Base-by-base conservation (phyloP, 2,329 filamentous ascomycete genomes). In the Cadophora sp. region DNA sequence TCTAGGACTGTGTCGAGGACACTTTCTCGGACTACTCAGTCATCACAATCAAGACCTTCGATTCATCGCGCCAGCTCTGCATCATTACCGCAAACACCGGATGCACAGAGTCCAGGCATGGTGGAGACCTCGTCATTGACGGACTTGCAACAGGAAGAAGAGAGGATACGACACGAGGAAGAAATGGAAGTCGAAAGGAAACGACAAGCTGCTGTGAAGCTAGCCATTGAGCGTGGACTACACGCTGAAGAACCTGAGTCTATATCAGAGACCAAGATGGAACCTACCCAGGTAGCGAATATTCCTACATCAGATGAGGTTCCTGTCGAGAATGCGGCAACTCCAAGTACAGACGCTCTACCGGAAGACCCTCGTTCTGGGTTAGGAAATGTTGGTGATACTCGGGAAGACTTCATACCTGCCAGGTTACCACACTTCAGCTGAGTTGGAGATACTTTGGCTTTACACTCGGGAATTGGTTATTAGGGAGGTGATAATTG, bases 381-480 rank as follows among this genome's bases (percentile, higher is more conserved):
- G 4, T 37, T n/a, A 5, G 29, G 3, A 22, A 29, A 29, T 27
- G 46, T 31, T 24, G 73, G 76, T 24, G 72, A 77, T 34, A 69
- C 72, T 51, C 69, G 68, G 37, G 71, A 76, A 24, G 78, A 79
- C 1, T 90, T 90, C 72, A 80, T 89, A 26, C 87, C 87, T 4
- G 88, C 88, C 43, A 81, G 87, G 68, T 76, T 90, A 68, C 88
- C 88, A 46, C 82, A 83, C 87, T 90, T 79, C 79, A 79, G 71
- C 51, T 78, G 60, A 75, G 11, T 31, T 27, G 27, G 46, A n/a
- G 37, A 48, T 46, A 40, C 64, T 37, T 46, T 19, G 14, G 43
- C 43, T 27, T 46, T 19, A 37, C 29, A 14, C 48, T 24, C 12
- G 62, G 29, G 60, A 14, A 51, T 51, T 46, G 37, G 27, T 46